Evolutionary conservation across 148 eudicot species (phyloP), one percentile per base, ranked within the genome.

Genomic region (Nepenthes mirabilis): DNA sequence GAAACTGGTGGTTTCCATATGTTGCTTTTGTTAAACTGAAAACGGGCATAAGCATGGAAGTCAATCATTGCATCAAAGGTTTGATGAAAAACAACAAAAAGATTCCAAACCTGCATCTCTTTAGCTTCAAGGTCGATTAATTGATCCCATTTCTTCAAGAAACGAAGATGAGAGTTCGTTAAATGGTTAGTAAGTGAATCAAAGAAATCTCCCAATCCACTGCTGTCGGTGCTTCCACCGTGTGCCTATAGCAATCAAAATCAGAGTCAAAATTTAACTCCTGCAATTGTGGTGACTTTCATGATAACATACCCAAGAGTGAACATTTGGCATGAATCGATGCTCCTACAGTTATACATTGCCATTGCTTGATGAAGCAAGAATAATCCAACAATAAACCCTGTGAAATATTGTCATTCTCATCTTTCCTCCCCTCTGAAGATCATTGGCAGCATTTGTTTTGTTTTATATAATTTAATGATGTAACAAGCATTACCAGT

Each of bases 121-220:
- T 76, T 84, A 65, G 99, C 95, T 76, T 89, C 99, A 63, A 94
- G 81, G 76, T 94, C 99, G 56, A 94, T 75, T 40, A 89, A 72
- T 66, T 72, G 70, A 70, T 94, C 91, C 97, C 99, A 89, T 48
- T 79, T 85, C 58, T 73, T 75, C 52, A 89, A 82, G 83, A 94
- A 94, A 62, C 50, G 56, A 65, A 70, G 74, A 58, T 94, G 96
- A 52, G 65, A 56, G 58, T 66, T 75, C 43, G 91, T 79, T 60
- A 94, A 79, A 76, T 94, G 97, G 66, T 65, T 62, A 66, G 90
- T 88, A 48, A 88, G 82, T 56, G 95, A 82, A 61, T 79, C 75
- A 71, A 77, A 94, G 60, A 81, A 34, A 63, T 81, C 86, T 63
- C 83, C 86, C 70, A 94, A 73, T 55, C 99, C 91, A 69, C 99